Percentiles rank a stretch among this genome's conserved stretches.
Evolutionary conservation across 306 rosid species (phyloP).

Genomic region (Canavalia ensiformis): DNA sequence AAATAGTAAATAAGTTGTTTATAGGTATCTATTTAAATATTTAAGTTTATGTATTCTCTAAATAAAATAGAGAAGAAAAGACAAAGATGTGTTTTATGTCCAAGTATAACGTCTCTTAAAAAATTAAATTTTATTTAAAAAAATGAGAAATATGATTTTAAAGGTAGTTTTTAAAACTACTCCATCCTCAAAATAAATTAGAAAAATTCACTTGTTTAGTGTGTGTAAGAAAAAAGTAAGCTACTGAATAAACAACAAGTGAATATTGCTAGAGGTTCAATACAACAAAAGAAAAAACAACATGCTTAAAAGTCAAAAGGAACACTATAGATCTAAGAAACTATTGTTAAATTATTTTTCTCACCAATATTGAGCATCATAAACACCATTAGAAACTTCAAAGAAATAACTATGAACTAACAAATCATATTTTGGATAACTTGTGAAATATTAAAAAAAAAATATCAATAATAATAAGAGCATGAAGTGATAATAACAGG

Average conservation of each 20-base stretch:
- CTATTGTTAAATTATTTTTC: neutral
- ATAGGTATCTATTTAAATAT: neutral
- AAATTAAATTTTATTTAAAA: neutral
- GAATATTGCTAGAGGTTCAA: neutral
- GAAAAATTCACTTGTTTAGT: too few relatives aligned
- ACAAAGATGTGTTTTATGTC: neutral
- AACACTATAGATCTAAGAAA: neutral
- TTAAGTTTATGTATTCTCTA: neutral
- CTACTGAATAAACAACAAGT: neutral
- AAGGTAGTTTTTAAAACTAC: too few relatives aligned
- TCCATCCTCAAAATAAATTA: too few relatives aligned
- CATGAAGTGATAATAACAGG: neutral
- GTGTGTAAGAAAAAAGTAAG: neutral
- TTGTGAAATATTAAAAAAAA: too few relatives aligned
- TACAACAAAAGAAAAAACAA: neutral
- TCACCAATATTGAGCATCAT: neutral
- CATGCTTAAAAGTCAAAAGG: neutral
- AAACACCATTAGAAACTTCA: neutral
- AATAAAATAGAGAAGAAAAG: neutral
- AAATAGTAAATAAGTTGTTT: neutral
- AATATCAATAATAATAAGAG: neutral
- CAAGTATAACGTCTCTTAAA: neutral
- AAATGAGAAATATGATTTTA: neutral
- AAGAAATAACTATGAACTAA: neutral
- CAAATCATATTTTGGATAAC: too few relatives aligned